phyloP scores from a whole-genome alignment of 192 early-diverging fungal species.

The Podila minutissima region DNA sequence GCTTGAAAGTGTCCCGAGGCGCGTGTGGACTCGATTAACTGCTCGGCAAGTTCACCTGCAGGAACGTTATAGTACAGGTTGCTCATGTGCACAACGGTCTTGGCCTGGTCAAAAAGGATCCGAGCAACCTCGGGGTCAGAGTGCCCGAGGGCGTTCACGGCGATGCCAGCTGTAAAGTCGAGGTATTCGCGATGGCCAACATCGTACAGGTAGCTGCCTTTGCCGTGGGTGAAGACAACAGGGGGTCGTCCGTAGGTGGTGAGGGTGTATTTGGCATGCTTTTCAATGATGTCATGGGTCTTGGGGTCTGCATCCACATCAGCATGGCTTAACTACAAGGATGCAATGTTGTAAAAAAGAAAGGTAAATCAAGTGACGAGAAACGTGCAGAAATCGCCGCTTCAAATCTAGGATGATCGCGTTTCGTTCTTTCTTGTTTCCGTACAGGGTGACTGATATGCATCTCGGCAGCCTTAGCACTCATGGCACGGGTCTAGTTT shows the following conservation, averaged over 20 bases:
- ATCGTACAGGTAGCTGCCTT: slow-evolving; percentile 86
- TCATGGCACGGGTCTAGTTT: slow-evolving; percentile 37
- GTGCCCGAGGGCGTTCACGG: slow-evolving; percentile 94
- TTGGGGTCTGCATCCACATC: slow-evolving; percentile 55
- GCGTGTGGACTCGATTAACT: slow-evolving; percentile 71
- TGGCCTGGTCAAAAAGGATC: slow-evolving; percentile 83
- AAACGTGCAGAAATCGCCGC: too few species aligned
- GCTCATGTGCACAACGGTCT: slow-evolving; percentile 84
- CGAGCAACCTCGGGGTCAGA: slow-evolving; percentile 77
- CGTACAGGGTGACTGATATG: slow-evolving; percentile 32
- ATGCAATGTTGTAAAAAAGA: background rate
- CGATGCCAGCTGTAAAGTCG: slow-evolving; percentile 95
- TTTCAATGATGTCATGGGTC: slow-evolving; percentile 54
- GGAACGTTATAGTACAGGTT: slow-evolving; percentile 96
- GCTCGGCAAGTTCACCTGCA: slow-evolving; percentile 81
- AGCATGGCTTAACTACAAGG: slow-evolving; percentile 58
- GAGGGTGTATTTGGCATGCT: slow-evolving; percentile 69
- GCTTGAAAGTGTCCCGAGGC: slow-evolving; percentile 58
- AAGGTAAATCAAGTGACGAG: background rate
- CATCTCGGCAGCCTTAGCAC: slow-evolving; percentile 13
- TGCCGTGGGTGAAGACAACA: slow-evolving; percentile 83
- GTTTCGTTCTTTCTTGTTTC: background rate
- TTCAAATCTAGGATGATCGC: too few species aligned
- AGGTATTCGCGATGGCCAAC: slow-evolving; percentile 79
- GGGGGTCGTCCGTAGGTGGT: slow-evolving; percentile 77